These are phyloP conservation scores for Ceratocystis albifundus DNA, from an alignment of 2,329 filamentous ascomycete genomes.

Conservation along the genomic window DNA sequence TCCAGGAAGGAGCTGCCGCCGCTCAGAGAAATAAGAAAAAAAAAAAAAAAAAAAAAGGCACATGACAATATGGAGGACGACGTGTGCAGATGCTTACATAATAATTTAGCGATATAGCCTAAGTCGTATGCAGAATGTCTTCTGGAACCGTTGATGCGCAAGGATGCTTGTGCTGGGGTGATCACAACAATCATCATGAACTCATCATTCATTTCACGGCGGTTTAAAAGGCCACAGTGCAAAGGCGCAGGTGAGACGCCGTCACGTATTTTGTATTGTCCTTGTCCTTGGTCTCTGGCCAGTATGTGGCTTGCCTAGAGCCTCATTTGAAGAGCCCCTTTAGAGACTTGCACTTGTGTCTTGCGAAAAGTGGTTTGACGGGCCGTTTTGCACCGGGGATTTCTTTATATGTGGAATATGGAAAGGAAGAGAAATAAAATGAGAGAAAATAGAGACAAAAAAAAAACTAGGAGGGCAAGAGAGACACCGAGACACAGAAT, in stretches of 20 bases:
- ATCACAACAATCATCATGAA: neutral
- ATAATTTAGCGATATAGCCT: neutral
- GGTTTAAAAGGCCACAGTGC: neutral
- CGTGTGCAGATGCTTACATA: neutral
- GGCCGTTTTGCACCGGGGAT: neutral
- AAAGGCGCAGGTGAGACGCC: neutral
- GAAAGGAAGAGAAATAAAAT: neutral
- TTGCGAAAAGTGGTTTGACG: neutral
- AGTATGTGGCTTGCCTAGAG: neutral
- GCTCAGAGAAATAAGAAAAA: too few relatives aligned
- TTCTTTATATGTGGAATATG: too few relatives aligned
- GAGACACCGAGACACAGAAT: conserved; percentile 6
- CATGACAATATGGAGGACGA: neutral
- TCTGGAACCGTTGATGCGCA: neutral
- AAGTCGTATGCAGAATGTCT: neutral
- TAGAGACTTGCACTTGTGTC: neutral
- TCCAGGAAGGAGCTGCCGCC: neutral
- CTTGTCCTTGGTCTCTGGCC: neutral
- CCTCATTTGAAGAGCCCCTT: neutral
- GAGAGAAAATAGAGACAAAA: neutral
- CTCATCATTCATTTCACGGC: neutral
- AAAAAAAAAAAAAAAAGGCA: neutral
- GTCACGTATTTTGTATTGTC: neutral
- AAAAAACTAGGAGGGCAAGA: neutral
- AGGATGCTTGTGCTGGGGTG: neutral